A percentile compares a stretch with the other conserved stretches of the same genome.
Conservation (phyloP, 148 eudicot genomes). For the Spergularia marina region DNA sequence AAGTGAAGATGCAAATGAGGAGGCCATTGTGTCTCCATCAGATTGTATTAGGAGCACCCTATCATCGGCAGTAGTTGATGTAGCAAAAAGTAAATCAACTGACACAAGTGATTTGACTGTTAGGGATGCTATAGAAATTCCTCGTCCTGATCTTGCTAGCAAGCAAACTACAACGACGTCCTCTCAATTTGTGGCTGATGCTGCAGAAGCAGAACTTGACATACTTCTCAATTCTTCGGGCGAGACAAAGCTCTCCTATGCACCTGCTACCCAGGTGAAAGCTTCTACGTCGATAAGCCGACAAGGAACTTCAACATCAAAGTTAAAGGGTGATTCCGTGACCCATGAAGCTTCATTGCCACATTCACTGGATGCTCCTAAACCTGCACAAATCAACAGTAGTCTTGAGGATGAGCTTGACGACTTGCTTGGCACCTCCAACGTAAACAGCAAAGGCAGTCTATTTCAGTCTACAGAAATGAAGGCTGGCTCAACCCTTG, state of each 20-base stretch:
- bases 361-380: conserved; percentile 12
- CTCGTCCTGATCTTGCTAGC: not conserved
- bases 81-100: not conserved
- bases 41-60: not conserved
- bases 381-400: conserved; percentile 12
- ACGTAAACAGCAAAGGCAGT: not conserved
- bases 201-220: conserved; percentile 66
- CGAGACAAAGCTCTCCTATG: conserved; percentile 30
- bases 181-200: conserved; percentile 35
- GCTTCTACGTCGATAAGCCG: conserved; percentile 8
- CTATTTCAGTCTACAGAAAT: conserved; percentile 1
- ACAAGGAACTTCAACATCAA: conserved; percentile 18
- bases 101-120: not conserved
- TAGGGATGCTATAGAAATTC: conserved; percentile 12
- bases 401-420: conserved; percentile 54
- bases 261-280: conserved; percentile 9
- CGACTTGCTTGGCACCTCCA: conserved; percentile 41
- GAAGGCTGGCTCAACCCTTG: not conserved
- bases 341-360: conserved; percentile 7
- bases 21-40: conserved; percentile 7
- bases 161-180: conserved; percentile 12
- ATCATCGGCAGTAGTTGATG: not conserved
- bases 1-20: conserved; percentile 1
- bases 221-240: conserved; percentile 51
- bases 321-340: conserved; percentile 15